Conservation (phyloP, 2,329 filamentous ascomycete genomes). For the Penicillium olsonii region DNA sequence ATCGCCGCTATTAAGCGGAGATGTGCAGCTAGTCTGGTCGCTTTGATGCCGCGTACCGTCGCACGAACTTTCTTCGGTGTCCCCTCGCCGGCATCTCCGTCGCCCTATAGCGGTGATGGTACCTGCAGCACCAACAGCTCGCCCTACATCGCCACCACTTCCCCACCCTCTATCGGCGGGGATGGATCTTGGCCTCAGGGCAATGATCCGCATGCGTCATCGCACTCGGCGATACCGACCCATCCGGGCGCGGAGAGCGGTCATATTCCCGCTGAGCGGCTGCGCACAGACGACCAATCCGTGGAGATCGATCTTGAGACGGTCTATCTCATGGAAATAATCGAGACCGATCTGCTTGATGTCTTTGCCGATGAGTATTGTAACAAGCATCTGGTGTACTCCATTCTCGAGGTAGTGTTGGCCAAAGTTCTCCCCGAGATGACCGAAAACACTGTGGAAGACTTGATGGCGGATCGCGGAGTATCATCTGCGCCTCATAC, state of each 20-base stretch:
- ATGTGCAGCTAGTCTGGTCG: conserved; percentile 46
- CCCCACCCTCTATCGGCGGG: conserved; percentile 14
- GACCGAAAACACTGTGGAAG: conserved; percentile 67
- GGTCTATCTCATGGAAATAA: conserved; percentile 56
- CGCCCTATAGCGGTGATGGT: conserved; percentile 18
- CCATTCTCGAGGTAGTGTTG: conserved; percentile 78
- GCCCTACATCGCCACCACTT: conserved; percentile 17
- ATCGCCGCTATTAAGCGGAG: conserved; percentile 45
- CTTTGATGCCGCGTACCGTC: conserved; percentile 46
- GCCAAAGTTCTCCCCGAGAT: conserved; percentile 83
- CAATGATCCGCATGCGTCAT: conserved; percentile 5
- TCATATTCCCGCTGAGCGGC: conserved; percentile 4
- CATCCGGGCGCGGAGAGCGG: conserved; percentile 1
- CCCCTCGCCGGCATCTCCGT: conserved; percentile 11
- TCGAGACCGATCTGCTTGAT: conserved; percentile 67
- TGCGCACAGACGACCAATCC: conserved; percentile 20
- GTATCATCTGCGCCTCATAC: conserved; percentile 24
- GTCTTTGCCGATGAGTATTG: conserved; percentile 80
- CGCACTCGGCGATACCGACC: not conserved
- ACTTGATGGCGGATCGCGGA: conserved; percentile 73
- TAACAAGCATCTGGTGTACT: conserved; percentile 89
- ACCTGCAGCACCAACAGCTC: conserved; percentile 25
- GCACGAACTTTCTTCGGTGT: conserved; percentile 48
- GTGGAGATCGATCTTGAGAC: conserved; percentile 44
- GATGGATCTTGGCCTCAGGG: conserved; percentile 5